Evolutionary conservation across 495 filamentous ascomycete species (phyloP).

Genomic region (Penicillium canariense): DNA sequence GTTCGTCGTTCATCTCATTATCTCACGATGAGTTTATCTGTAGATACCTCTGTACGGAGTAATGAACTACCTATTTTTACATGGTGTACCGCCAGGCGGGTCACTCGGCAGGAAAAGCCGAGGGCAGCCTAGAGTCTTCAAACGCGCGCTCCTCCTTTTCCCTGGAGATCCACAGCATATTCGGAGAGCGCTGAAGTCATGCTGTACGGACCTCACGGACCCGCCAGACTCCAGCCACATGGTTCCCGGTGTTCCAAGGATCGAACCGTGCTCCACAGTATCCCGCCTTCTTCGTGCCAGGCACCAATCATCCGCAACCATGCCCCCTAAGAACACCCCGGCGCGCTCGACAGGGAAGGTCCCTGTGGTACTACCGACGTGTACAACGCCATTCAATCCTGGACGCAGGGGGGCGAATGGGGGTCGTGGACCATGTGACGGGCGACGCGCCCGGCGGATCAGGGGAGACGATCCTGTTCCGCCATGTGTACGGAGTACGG

Average conservation of each 20-base stretch:
- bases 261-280: constrained; percentile 13
- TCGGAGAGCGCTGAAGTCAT: no score
- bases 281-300: background rate
- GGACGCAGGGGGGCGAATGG: background rate
- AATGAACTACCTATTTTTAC: no score
- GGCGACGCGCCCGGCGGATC: background rate
- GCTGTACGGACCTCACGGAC: background rate
- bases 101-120: no score
- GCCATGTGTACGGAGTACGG: background rate
- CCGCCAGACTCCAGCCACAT: constrained; percentile 7
- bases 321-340: background rate
- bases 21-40: no score
- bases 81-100: no score
- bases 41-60: no score
- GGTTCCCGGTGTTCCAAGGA: constrained; percentile 7
- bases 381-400: background rate
- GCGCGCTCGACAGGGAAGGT: background rate
- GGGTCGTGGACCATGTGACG: background rate
- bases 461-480: background rate
- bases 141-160: no score
- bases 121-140: no score
- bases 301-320: background rate
- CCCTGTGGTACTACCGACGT: background rate
- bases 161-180: no score
- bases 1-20: no score